Percentiles rank a stretch among this genome's conserved stretches.
phyloP scores from a whole-genome alignment of 1,284 basidiomycete species.

The Gymnopus androsaceus region DNA sequence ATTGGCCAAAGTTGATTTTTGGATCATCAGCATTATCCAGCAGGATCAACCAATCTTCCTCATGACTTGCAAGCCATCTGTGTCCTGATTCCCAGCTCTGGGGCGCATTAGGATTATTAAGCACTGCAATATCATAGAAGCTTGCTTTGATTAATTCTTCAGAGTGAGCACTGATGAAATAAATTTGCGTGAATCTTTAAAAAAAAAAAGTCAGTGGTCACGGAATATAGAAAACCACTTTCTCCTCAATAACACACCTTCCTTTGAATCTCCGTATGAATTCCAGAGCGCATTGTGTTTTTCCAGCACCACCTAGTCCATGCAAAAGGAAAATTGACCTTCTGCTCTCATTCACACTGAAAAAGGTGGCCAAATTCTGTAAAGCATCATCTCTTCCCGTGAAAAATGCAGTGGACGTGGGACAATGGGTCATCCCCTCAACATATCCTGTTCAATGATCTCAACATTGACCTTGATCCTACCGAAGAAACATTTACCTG shows the following conservation, averaged over 20 bases:
- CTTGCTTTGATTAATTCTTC: not conserved
- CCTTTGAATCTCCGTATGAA: not conserved
- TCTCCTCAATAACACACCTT: not conserved
- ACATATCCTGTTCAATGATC: not conserved
- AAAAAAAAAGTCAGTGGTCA: not conserved
- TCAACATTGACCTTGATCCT: not conserved
- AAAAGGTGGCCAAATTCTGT: not conserved
- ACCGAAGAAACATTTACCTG: too few species aligned
- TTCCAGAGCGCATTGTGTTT: not conserved
- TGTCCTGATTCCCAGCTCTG: not conserved
- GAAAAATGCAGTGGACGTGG: not conserved
- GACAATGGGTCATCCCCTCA: not conserved
- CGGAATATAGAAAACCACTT: not conserved
- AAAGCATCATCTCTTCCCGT: not conserved
- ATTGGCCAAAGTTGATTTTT: not conserved
- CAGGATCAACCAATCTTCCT: constrained; percentile 3
- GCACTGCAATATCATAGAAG: not conserved
- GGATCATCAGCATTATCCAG: constrained; percentile 14
- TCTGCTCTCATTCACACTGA: not conserved
- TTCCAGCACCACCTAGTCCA: constrained; percentile 5
- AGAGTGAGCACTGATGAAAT: not conserved
- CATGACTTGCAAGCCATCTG: not conserved
- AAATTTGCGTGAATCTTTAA: not conserved
- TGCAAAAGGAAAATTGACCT: not conserved
- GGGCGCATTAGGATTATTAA: not conserved